Conservation (phyloP, 2,329 filamentous ascomycete genomes). For the Huntiella decipiens region DNA sequence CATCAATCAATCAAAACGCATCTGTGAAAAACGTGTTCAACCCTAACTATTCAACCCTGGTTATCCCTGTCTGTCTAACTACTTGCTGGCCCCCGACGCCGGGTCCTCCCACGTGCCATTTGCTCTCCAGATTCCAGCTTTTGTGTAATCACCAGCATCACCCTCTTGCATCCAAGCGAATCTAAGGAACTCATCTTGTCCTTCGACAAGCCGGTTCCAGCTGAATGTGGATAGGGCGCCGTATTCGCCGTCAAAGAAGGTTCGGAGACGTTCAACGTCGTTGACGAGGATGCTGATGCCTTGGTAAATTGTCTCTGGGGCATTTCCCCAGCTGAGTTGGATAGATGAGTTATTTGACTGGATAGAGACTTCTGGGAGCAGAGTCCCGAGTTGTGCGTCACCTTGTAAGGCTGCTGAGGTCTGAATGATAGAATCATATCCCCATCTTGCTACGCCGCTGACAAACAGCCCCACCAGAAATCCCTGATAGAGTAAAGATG, state of each 20-base stretch:
- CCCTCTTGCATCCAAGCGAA: constrained; percentile 57
- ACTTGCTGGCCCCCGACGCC: constrained; percentile 36
- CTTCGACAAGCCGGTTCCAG: constrained; percentile 33
- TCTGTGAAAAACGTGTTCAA: too few species aligned
- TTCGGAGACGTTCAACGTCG: constrained; percentile 64
- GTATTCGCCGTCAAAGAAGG: constrained; percentile 43
- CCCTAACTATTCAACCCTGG: constrained; percentile 3
- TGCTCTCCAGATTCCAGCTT: constrained; percentile 49
- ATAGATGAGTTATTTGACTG: constrained; percentile 30
- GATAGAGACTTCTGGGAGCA: constrained; percentile 32
- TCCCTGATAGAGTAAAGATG: constrained; percentile 72
- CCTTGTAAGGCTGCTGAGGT: constrained; percentile 54
- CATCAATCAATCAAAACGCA: too few species aligned
- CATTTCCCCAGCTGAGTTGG: constrained; percentile 35
- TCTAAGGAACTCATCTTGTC: constrained; percentile 50
- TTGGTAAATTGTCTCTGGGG: constrained; percentile 36
- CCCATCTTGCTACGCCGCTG: constrained; percentile 87
- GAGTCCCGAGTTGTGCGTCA: constrained; percentile 43
- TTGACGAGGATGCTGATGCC: constrained; percentile 69
- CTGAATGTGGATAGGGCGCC: constrained; percentile 28
- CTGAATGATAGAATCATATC: constrained; percentile 75
- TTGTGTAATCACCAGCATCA: constrained; percentile 49
- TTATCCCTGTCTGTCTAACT: constrained; percentile 18
- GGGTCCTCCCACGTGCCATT: constrained; percentile 49
- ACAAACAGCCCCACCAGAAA: constrained; percentile 79